Base-by-base conservation (phyloP, 192 early-diverging fungal species). In the Umbelopsis ramanniana region DNA sequence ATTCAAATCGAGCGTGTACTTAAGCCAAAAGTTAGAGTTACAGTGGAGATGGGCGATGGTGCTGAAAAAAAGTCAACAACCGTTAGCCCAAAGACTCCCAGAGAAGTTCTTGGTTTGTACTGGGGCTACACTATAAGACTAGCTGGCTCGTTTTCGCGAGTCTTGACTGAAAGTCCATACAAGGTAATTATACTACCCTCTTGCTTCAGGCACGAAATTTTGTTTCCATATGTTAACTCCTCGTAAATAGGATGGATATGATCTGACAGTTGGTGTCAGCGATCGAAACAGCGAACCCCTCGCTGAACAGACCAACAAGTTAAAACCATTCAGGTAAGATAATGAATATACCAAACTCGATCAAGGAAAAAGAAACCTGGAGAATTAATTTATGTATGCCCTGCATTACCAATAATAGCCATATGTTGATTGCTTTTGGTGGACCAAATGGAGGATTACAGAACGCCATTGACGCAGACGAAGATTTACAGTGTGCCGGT, bases 91-190 rank as follows among this genome's bases (percentile, higher is more conserved):
- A 86, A 84, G 48, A 75, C 74, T 10, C 91, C 91, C 7, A 72
- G 85, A n/a, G 86, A 89, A 72, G 78, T 85, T 52, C 57, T 74
- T 0, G 91, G 91, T 0, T 70, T 89, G 17, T 91, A 90, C 67
- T 92, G 91, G 91, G 91, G 91, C 7, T 92, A 90, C 73, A 80
- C 79, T 52, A 85, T 91, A 37, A 76, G 91, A 22, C 54, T 90
- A 43, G 89, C 91, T 3, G 76, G 81, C 37, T 74, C 83, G 0
- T 74, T 92, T 40, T 87, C 87, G 46, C 80, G 86, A 55, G 89
- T 89, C 2, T 82, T 90, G 38, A 86, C 83, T 0, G 88, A 92
- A 46, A 85, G 77, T 35, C 78, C 88, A 0, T 89, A 81, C 54
- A 67, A 79, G 69, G 85, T 86, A 83, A 68, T 73, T 70, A 11